Percentiles rank a stretch among this genome's conserved stretches.
These are phyloP conservation scores for Penicillium sp. DNA, from an alignment of 2,329 filamentous ascomycete genomes.

Conservation along the genomic window DNA sequence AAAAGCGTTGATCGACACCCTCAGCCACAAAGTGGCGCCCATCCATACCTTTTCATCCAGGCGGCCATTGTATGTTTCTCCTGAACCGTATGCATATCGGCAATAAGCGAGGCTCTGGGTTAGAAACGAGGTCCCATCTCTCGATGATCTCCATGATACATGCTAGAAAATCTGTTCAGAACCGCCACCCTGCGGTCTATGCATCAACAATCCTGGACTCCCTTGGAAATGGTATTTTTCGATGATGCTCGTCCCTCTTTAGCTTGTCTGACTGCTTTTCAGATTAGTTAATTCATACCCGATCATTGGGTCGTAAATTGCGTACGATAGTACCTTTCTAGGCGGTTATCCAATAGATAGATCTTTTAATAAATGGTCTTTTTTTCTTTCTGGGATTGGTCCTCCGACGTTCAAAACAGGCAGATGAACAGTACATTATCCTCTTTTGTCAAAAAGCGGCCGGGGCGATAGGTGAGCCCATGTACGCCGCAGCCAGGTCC, in stretches of 20 bases:
- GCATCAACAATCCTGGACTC: too few relatives aligned
- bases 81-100: neutral
- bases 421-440: neutral
- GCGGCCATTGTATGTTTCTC: neutral
- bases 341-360: neutral
- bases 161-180: too few relatives aligned
- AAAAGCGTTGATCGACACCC: constrained; percentile 13
- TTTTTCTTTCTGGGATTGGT: too few relatives aligned
- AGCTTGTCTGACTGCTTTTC: neutral
- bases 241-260: neutral
- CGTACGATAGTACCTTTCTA: neutral
- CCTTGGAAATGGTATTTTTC: too few relatives aligned
- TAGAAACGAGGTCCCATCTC: neutral
- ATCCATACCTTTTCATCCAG: neutral
- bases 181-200: too few relatives aligned
- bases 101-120: neutral
- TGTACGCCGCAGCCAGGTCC: neutral
- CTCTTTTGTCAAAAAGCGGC: neutral
- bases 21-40: constrained; percentile 22
- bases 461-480: neutral
- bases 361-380: neutral
- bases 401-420: too few relatives aligned
- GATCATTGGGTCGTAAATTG: neutral
- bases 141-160: too few relatives aligned
- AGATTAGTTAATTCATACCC: neutral